Evolutionary conservation across 2,329 filamentous ascomycete genomes (phyloP), one percentile per base, ranked within the genome.

Genomic region (Verticillium alfalfae): DNA sequence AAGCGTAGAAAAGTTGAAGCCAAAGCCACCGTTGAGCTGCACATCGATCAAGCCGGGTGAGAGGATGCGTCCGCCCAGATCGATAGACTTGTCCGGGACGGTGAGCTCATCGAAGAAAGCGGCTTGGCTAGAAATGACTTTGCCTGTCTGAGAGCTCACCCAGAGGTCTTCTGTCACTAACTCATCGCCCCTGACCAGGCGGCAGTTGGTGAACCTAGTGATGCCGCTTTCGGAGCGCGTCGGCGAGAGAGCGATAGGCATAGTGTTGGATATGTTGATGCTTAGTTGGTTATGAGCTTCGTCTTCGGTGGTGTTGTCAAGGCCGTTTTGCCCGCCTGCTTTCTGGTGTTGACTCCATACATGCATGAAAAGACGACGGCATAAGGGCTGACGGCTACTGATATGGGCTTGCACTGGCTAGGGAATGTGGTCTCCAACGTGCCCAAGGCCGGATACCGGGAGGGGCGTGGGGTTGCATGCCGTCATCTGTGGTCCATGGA

Each of bases 21-120:
- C 93, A 70, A 93, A 94, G 10, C 91, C 93, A 57, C 93, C 93
- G 70, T 97, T 97, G 67, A 97, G 87, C 75, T 97, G 93, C 59
- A 90, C 89, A 67, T 97, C 93, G 68, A 97, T 95, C 71, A 97
- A 83, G 34, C 93, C 93, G 0, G 93, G 92, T 0, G 90, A 87
- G 22, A 97, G 73, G 66, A 97, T 94, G 68, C 91, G 91, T 62
- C 92, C 92, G 59, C 87, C 85, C 1, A 97, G 86, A 70, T 97
- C 87, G 68, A 97, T 81, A 60, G 88, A 88, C 67, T 87, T 77
- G 71, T 94, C 91, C 1, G 93, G 91, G 2, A 88, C 79, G 60
- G 83, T 78, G 56, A 87, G 81, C 59, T 90, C 83, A 68, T 88
- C 87, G 72, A 91, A 93, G 72, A 89, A 89, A 39, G 81, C 78